A percentile compares a stretch with the other conserved stretches of the same genome.
phyloP scores from a whole-genome alignment of 345 rosid species.

The Gossypium raimondii region DNA sequence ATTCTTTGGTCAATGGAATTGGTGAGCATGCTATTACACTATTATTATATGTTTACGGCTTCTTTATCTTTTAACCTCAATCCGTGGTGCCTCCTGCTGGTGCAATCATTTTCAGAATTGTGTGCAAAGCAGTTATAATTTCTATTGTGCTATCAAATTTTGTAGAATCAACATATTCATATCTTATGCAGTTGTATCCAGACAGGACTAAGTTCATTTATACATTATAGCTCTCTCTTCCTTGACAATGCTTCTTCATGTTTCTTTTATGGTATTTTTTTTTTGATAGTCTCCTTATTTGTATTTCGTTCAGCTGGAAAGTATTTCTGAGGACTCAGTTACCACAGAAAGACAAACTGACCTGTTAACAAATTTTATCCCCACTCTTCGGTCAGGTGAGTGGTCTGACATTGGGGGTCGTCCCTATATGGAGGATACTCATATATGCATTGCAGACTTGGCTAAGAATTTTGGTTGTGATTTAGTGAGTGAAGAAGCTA shows the following conservation, averaged over 20 bases:
- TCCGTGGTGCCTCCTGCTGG: not conserved
- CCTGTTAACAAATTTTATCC: constrained; percentile 35
- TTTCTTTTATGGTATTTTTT: not conserved
- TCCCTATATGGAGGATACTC: constrained; percentile 74
- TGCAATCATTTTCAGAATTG: not conserved
- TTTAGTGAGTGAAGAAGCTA: constrained; percentile 31
- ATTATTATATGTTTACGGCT: not conserved
- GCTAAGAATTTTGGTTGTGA: constrained; percentile 43
- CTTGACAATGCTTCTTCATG: not conserved
- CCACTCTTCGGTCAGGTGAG: constrained; percentile 67
- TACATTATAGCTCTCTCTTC: not conserved
- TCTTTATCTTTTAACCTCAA: not conserved
- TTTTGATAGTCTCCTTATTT: constrained; percentile 5
- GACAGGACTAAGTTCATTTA: not conserved
- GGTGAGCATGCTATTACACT: not conserved
- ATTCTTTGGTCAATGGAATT: not conserved
- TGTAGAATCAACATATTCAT: not conserved
- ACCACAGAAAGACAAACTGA: constrained; percentile 29
- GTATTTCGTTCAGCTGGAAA: constrained; percentile 44
- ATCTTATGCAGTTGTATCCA: not conserved
- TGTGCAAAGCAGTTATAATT: not conserved
- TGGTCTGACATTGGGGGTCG: constrained; percentile 73
- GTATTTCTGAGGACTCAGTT: constrained; percentile 50
- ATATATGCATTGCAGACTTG: constrained; percentile 67
- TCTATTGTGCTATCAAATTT: not conserved